Evolutionary conservation across 176 grass and related monocot species (phyloP).

Genomic region (Cymbopogon citratus): DNA sequence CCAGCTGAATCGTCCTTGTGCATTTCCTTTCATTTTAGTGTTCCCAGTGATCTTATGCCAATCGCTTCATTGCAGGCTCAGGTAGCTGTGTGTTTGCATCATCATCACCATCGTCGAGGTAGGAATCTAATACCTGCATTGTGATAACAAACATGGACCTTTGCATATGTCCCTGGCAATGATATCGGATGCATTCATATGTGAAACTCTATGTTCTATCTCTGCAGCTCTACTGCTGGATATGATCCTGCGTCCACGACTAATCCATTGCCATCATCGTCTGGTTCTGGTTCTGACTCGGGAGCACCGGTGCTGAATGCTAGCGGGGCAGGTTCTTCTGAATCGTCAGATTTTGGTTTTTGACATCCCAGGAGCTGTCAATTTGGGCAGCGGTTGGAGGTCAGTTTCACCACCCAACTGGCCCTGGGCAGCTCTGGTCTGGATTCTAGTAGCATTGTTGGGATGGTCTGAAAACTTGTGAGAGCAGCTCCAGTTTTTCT

Average conservation of each 20-base stretch:
- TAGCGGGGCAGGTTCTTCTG: slow-evolving; percentile 20
- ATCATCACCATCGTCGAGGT: slow-evolving; percentile 39
- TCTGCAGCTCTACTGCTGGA: slow-evolving; percentile 40
- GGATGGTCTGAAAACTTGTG: slow-evolving; percentile 4
- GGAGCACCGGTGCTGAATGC: slow-evolving; percentile 59
- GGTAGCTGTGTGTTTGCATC: slow-evolving; percentile 47
- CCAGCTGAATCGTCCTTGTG: not conserved
- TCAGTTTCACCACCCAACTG: slow-evolving; percentile 1
- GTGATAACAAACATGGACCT: not conserved
- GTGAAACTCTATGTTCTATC: slow-evolving; percentile 15
- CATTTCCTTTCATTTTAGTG: not conserved
- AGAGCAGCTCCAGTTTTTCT: slow-evolving; percentile 11
- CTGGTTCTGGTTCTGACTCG: slow-evolving; percentile 40
- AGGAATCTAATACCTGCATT: slow-evolving; percentile 5
- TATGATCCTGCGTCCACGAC: slow-evolving; percentile 37
- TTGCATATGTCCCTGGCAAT: not conserved
- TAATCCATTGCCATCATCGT: slow-evolving; percentile 23
- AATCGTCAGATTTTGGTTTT: slow-evolving; percentile 33
- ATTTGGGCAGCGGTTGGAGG: not conserved
- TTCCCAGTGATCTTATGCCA: not conserved
- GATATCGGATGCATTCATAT: not conserved
- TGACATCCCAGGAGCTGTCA: slow-evolving; percentile 24
- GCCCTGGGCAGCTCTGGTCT: slow-evolving; percentile 21
- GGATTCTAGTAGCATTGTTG: slow-evolving; percentile 29
- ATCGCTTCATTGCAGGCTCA: slow-evolving; percentile 47